A percentile compares a stretch with the other conserved stretches of the same genome.
Evolutionary conservation across 2,329 filamentous ascomycete species (phyloP).

Genomic region (Aspergillus awamori): DNA sequence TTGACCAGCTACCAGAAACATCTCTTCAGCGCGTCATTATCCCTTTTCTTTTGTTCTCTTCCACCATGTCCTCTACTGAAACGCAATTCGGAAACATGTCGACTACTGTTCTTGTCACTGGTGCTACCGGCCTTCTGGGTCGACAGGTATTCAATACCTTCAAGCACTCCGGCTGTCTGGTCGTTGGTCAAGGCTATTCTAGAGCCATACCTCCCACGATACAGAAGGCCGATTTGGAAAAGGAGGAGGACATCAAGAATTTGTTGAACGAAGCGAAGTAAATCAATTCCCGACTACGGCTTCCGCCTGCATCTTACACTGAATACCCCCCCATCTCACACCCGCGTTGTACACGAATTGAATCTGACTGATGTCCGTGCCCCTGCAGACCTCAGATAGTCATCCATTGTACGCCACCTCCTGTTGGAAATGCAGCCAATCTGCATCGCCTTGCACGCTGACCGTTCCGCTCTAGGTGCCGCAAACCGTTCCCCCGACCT

Average conservation of each 20-base stretch:
- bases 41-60: constrained; percentile 5
- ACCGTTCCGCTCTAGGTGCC: constrained; percentile 60
- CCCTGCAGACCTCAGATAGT: constrained; percentile 69
- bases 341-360: constrained; percentile 5
- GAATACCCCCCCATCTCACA: neutral
- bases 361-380: constrained; percentile 6
- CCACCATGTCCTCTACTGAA: constrained; percentile 11
- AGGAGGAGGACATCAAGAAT: constrained; percentile 48
- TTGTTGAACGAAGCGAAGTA: constrained; percentile 58
- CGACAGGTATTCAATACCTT: constrained; percentile 76
- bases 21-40: constrained; percentile 6
- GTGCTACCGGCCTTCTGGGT: constrained; percentile 81
- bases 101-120: constrained; percentile 72
- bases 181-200: constrained; percentile 72
- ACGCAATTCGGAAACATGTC: constrained; percentile 31
- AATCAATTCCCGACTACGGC: constrained; percentile 20
- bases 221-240: constrained; percentile 58
- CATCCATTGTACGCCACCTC: constrained; percentile 68
- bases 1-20: neutral
- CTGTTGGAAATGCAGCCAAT: neutral
- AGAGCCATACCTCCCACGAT: constrained; percentile 71
- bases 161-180: constrained; percentile 66
- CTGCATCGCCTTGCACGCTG: constrained; percentile 13
- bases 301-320: neutral
- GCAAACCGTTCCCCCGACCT: constrained; percentile 87